Percentiles rank a stretch among this genome's conserved stretches.
phyloP scores from a whole-genome alignment of 2,329 filamentous ascomycete genomes.

The Microdochium bolleyi region DNA sequence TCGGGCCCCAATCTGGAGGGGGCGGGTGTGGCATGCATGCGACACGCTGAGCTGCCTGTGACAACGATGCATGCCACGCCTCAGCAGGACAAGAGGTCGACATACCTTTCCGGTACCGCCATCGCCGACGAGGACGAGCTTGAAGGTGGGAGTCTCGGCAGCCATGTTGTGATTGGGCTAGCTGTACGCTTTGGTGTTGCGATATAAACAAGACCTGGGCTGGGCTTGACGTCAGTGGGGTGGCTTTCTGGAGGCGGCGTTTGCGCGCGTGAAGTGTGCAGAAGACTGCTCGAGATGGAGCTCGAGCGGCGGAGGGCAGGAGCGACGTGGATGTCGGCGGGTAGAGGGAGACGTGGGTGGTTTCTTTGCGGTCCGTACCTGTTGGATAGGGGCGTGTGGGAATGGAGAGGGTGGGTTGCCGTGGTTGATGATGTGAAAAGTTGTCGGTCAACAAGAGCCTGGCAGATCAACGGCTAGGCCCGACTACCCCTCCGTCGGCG shows the following conservation, averaged over 20 bases:
- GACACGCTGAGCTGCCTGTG: constrained; percentile 10
- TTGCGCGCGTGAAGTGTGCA: not conserved
- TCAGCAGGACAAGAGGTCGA: constrained; percentile 2
- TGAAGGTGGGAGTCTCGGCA: constrained; percentile 71
- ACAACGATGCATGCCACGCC: constrained; percentile 6
- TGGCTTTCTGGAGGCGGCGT: not conserved
- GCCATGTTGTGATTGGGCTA: constrained; percentile 13
- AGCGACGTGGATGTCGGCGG: not conserved
- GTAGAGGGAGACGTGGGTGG: not conserved
- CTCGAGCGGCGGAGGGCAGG: not conserved
- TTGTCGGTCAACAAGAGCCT: constrained; percentile 4
- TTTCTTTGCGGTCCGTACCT: not conserved
- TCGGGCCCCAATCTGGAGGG: not conserved
- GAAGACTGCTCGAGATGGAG: not conserved
- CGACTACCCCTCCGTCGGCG: not conserved
- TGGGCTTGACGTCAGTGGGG: constrained; percentile 16
- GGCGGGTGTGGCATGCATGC: not conserved
- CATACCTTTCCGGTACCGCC: constrained; percentile 98
- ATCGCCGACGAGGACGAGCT: constrained; percentile 99
- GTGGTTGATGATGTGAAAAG: constrained; percentile 2
- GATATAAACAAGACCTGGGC: constrained; percentile 38
- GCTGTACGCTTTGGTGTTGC: constrained; percentile 2
- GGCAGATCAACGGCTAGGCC: constrained; percentile 2
- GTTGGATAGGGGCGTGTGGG: constrained; percentile 6
- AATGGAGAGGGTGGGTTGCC: constrained; percentile 2